Conservation (phyloP, 2,329 filamentous ascomycete genomes). For the Verticillium longisporum region DNA sequence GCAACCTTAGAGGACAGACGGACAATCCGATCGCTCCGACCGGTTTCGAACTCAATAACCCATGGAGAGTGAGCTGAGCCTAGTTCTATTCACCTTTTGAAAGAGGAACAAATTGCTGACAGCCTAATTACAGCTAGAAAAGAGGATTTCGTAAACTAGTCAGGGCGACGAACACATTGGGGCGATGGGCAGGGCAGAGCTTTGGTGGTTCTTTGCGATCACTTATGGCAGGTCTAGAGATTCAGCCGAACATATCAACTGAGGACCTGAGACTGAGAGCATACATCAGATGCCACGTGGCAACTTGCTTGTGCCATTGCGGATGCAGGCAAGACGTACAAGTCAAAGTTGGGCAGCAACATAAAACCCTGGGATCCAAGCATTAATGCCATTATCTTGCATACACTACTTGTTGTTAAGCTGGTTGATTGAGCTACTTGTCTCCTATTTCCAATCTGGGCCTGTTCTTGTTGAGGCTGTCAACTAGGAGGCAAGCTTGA, state of each 20-base stretch:
- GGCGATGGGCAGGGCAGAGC: background rate
- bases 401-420: too few species aligned
- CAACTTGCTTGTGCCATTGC: too few species aligned
- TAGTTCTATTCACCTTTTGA: background rate
- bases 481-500: slow-evolving; percentile 86
- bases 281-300: too few species aligned
- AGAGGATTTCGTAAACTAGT: slow-evolving; percentile 36
- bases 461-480: slow-evolving; percentile 80
- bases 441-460: slow-evolving; percentile 49
- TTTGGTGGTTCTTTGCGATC: too few species aligned
- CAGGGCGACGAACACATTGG: background rate
- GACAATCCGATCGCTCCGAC: slow-evolving; percentile 47
- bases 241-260: too few species aligned
- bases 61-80: slow-evolving; percentile 48
- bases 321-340: too few species aligned
- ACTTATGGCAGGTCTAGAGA: too few species aligned
- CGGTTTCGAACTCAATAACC: slow-evolving; percentile 57
- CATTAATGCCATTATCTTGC: too few species aligned
- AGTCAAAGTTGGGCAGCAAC: background rate
- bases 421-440: background rate
- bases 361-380: too few species aligned
- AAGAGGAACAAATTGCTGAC: too few species aligned
- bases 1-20: slow-evolving; percentile 50
- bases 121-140: slow-evolving; percentile 34
- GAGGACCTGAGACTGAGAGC: too few species aligned